Percentiles rank a stretch among this genome's conserved stretches.
Conservation (phyloP, 2,329 filamentous ascomycete species). For the Rachicladosporium sp. region DNA sequence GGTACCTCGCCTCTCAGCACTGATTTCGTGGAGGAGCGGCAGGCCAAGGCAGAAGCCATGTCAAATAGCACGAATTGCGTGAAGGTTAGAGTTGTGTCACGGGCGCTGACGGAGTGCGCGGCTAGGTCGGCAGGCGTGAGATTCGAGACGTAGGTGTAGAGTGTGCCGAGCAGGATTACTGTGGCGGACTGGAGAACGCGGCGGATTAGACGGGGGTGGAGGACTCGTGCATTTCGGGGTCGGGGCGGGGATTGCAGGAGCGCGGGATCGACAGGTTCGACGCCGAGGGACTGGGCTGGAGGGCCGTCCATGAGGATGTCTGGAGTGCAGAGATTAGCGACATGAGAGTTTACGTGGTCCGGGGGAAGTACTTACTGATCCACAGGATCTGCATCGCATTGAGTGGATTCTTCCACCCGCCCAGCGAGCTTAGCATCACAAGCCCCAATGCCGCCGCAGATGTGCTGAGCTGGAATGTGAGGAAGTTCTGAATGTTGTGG, state of each 20-base stretch:
- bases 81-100: slow-evolving; percentile 98
- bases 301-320: slow-evolving; percentile 99
- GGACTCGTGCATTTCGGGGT: slow-evolving; percentile 72
- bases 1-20: slow-evolving; percentile 65
- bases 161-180: slow-evolving; percentile 86
- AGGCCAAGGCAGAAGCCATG: slow-evolving; percentile 97
- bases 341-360: neutral
- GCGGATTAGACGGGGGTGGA: slow-evolving; percentile 70
- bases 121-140: slow-evolving; percentile 62
- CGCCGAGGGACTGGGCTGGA: slow-evolving; percentile 89
- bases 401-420: slow-evolving; percentile 88
- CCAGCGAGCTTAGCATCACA: slow-evolving; percentile 80
- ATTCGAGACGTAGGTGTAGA: slow-evolving; percentile 81
- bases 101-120: slow-evolving; percentile 57
- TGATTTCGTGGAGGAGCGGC: slow-evolving; percentile 82
- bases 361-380: slow-evolving; percentile 64
- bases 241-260: slow-evolving; percentile 89
- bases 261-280: slow-evolving; percentile 85
- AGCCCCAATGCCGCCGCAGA: slow-evolving; percentile 86
- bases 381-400: slow-evolving; percentile 99
- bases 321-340: slow-evolving; percentile 26
- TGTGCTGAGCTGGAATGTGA: slow-evolving; percentile 96
- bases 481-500: slow-evolving; percentile 98
- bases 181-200: slow-evolving; percentile 77
- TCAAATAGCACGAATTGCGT: slow-evolving; percentile 98